phyloP scores from a whole-genome alignment of 345 rosid genomes.

The Adansonia digitata region DNA sequence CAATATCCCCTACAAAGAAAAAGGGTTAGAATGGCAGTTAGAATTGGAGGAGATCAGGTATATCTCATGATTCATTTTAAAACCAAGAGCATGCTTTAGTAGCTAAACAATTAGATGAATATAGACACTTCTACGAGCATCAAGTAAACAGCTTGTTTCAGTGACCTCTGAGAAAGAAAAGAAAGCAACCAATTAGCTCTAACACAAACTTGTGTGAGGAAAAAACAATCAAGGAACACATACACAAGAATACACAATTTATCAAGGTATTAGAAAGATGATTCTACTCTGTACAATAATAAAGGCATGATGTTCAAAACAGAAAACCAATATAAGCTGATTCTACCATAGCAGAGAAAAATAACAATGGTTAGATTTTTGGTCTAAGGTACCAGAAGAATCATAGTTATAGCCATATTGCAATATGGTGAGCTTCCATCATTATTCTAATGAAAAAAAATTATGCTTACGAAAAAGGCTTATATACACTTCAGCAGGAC shows the following conservation, averaged over 20 bases:
- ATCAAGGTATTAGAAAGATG: background rate
- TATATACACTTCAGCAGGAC: background rate
- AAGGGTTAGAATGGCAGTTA: background rate
- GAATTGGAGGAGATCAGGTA: background rate
- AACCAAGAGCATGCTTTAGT: background rate
- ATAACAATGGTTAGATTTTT: background rate
- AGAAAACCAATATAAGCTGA: background rate
- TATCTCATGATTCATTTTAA: background rate
- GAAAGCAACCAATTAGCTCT: background rate
- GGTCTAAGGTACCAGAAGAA: background rate
- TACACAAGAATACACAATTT: background rate
- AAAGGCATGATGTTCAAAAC: background rate
- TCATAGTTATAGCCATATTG: background rate
- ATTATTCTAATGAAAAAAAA: background rate
- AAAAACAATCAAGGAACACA: background rate
- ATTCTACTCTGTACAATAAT: background rate
- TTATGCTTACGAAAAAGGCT: background rate
- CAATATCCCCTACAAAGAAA: conserved; percentile 66
- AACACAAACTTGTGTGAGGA: background rate
- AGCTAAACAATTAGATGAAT: background rate
- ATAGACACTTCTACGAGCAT: background rate
- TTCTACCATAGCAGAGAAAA: background rate
- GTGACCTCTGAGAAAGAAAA: background rate
- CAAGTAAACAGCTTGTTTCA: background rate
- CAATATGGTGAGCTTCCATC: background rate